Conservation (phyloP, 2,329 filamentous ascomycete genomes). For the Diaporthe sp. region DNA sequence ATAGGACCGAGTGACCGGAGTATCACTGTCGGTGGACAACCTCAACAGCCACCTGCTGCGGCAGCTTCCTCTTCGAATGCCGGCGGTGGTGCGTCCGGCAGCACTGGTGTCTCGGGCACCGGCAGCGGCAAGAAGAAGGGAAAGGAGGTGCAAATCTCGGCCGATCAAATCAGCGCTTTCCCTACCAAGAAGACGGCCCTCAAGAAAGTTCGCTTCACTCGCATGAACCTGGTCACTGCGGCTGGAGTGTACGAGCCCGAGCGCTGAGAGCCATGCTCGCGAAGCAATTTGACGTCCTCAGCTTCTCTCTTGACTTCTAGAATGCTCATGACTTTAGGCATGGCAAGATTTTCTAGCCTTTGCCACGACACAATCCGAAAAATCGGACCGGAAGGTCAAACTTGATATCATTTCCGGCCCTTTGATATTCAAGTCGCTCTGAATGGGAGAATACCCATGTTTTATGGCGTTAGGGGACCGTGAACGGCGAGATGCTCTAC, state of each 20-base stretch:
- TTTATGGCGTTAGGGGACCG: conserved; percentile 5
- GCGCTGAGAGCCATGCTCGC: conserved; percentile 49
- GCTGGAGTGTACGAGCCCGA: conserved; percentile 79
- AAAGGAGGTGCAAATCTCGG: conserved; percentile 90
- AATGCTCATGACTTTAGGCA: conserved; percentile 1
- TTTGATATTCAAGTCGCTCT: conserved; percentile 10
- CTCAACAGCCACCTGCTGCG: conserved; percentile 46
- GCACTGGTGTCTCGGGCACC: conserved; percentile 47
- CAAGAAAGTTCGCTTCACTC: conserved; percentile 91
- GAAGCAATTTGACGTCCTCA: not conserved
- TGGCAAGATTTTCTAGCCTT: not conserved
- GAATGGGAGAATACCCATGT: conserved; percentile 7
- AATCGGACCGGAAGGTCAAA: not conserved
- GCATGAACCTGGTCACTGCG: conserved; percentile 94
- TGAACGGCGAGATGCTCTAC: not conserved
- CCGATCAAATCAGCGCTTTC: conserved; percentile 95
- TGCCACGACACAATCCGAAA: not conserved
- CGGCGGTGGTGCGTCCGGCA: conserved; percentile 50
- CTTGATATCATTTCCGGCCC: not conserved
- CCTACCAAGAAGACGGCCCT: conserved; percentile 97
- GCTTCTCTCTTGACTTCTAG: not conserved
- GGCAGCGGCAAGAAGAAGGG: conserved; percentile 77
- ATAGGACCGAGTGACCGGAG: conserved; percentile 51
- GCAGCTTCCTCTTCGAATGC: conserved; percentile 55
- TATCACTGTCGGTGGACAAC: conserved; percentile 58